These are phyloP conservation scores for Vitis rotundifolia DNA, from an alignment of 164 flowering plant species.

Conservation along the genomic window DNA sequence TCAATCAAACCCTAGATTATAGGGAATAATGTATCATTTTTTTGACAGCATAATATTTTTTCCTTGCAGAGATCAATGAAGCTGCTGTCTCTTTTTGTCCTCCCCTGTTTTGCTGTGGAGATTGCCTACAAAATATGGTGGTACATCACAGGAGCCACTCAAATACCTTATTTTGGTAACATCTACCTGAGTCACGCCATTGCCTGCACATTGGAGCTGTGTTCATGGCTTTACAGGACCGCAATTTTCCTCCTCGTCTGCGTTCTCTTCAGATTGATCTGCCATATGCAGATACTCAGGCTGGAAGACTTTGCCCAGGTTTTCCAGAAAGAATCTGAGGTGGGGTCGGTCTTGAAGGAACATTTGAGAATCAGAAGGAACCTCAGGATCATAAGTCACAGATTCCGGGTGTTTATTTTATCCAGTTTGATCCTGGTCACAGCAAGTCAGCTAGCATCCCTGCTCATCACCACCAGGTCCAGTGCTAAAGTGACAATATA, in stretches of 20 bases:
- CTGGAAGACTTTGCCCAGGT: slow-evolving; percentile 72
- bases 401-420: slow-evolving; percentile 73
- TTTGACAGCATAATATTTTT: not conserved
- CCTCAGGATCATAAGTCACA: slow-evolving; percentile 78
- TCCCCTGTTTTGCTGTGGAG: slow-evolving; percentile 47
- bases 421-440: too few relatives aligned
- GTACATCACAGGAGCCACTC: slow-evolving; percentile 48
- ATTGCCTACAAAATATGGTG: slow-evolving; percentile 60
- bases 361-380: slow-evolving; percentile 70
- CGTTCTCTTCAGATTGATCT: slow-evolving; percentile 69
- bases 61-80: slow-evolving; percentile 56
- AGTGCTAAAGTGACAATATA: slow-evolving; percentile 41
- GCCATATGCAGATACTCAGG: slow-evolving; percentile 76
- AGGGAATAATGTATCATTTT: too few relatives aligned
- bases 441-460: slow-evolving; percentile 33
- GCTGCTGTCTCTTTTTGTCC: slow-evolving; percentile 38
- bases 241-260: slow-evolving; percentile 77
- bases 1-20: too few relatives aligned
- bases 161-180: slow-evolving; percentile 43
- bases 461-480: slow-evolving; percentile 59
- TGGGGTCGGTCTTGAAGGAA: slow-evolving; percentile 53
- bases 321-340: slow-evolving; percentile 71
- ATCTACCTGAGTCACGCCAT: slow-evolving; percentile 30
- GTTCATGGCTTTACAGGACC: slow-evolving; percentile 82
- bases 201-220: slow-evolving; percentile 41